phyloP scores from a whole-genome alignment of 2,329 filamentous ascomycete genomes.

The Pseudogymnoascus sp. region DNA sequence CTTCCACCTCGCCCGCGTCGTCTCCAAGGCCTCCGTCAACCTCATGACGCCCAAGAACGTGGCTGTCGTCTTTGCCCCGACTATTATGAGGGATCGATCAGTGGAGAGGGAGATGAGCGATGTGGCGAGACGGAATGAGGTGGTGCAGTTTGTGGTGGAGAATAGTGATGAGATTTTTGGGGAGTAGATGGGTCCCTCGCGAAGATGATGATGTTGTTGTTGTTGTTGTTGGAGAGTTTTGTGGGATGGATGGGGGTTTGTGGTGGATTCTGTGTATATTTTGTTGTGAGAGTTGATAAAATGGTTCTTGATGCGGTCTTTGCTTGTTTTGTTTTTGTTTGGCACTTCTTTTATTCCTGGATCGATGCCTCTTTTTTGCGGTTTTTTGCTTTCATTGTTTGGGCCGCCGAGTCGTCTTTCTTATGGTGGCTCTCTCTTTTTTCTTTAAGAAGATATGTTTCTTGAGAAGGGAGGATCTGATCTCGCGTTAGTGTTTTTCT shows the following conservation, averaged over 20 bases:
- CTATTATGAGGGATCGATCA: conserved; percentile 86
- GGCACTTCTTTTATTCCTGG: background rate
- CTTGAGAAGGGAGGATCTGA: background rate
- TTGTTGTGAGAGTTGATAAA: background rate
- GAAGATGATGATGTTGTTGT: no score
- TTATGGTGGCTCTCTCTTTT: background rate
- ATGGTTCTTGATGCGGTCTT: background rate
- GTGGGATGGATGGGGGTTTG: background rate
- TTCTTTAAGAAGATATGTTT: background rate
- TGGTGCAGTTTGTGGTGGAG: conserved; percentile 88
- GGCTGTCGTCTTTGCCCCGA: conserved; percentile 94
- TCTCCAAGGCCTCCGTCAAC: conserved; percentile 75
- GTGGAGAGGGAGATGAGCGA: conserved; percentile 94
- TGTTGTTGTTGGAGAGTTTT: background rate
- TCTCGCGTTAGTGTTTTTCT: background rate
- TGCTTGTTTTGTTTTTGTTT: background rate
- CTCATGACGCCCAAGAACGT: conserved; percentile 95
- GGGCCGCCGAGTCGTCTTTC: background rate
- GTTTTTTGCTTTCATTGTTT: background rate
- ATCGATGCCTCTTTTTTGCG: background rate
- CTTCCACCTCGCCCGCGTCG: conserved; percentile 84
- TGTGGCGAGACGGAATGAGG: conserved; percentile 86
- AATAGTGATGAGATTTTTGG: conserved; percentile 75
- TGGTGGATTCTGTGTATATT: background rate
- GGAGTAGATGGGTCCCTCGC: background rate